Evolutionary conservation across 2,329 filamentous ascomycete genomes (phyloP), one percentile per base, ranked within the genome.

Genomic region (Apiospora marii): DNA sequence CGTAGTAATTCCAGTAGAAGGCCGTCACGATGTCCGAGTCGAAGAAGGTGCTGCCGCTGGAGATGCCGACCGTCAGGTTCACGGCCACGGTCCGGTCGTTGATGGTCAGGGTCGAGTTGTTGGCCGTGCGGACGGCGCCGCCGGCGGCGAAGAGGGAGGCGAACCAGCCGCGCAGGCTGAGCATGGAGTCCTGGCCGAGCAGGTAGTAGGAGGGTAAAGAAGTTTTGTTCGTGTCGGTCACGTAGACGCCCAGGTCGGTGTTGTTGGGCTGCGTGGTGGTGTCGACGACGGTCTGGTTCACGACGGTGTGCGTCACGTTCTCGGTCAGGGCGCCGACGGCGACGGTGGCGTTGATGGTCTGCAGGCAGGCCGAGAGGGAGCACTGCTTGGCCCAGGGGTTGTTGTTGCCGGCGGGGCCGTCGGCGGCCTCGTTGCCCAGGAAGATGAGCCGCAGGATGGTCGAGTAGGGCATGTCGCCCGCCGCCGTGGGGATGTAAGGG

Each of bases 1-100:
- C 76, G 75, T 83, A 83, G 77, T 83, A 82, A 73, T 82, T 82
- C 81, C 81, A 82, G 76, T 83, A 83, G 68, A 83, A 83, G 2
- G 81, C 81, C 37, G 82, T 81, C 19, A 83, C 80, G 67, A 83
- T 78, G 70, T 83, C 82, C 1, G 78, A 81, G 70, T 81, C 80
- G 74, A 81, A 81, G 72, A 81, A 81, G 5, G 79, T 82, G 61
- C 76, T 76, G 16, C 80, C 80, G 10, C 75, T 78, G 2, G 79
- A 78, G 43, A 82, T 80, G 27, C 80, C 80, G 4, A 81, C 80
- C 2, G 79, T 81, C 12, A 81, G 75, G 69, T 81, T 81, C 48
- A 81, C 80, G 13, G 78, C 79, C 4, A 81, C 76, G 6, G 74
- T 71, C 69, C 71, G 77, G 69, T 77, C 74, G 6, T 76, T 77